Base-by-base conservation (phyloP, 164 flowering plant species). In the Paratinospora sagittata region DNA sequence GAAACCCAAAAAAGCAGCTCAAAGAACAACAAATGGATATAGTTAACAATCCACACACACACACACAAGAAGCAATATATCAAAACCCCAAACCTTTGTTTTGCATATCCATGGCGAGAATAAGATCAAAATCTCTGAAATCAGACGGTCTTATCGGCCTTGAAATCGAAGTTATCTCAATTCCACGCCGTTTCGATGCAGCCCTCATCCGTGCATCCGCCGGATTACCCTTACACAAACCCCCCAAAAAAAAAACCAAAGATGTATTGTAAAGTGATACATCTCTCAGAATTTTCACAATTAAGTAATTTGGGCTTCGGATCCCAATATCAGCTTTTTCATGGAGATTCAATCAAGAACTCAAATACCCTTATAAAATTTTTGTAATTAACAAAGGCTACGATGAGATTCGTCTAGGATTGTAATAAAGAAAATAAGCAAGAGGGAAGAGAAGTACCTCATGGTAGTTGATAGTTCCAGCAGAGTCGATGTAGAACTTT, bases 181-280 rank as follows among this genome's bases (percentile, higher is more conserved):
- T 78, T 63, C 96, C 97, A 70, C 98, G 93, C 82, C 80, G 84
- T 74, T 89, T 89, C 0, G 99, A 78, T 26, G 99, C 89, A 34
- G 90, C 87, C 75, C 92, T 88, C 99, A 93, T 93, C 77, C 99
- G 82, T 72, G 97, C 79, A 63, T 96, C 99, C 1, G 98, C 96
- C 68, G 72, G 78, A 83, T 88, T 82, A 62, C 98, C 97, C 98
- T 93, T 78, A n/a, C 16, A 37, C 10, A 39, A 41, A 66, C n/a
- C n/a, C n/a, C n/a, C n/a, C 23, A n/a, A n/a, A 61, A 57, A 34
- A 8, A 55, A 58, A 17, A 30, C 2, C 34, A 27, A 10, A 41
- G 19, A 1, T 8, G 43, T 12, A n/a, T 30, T 5, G 3, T 16
- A 11, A 13, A 3, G 19, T 17, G 3, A 3, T 26, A 3, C 39